phyloP scores from a whole-genome alignment of 805 yeast species.

The fission yeast (Schizosaccharomyces pombe) region ASM294v3 CU329670.1:3620001-3620500 shows the following conservation, averaged over 20 bases:
- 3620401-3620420: slow-evolving; percentile 18
- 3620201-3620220: slow-evolving; percentile 78
- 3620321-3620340: not conserved
- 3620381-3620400: slow-evolving; percentile 22
- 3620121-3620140: slow-evolving; percentile 91
- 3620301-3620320: not conserved
- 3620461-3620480: not conserved
- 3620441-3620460: not conserved
- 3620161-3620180: not conserved
- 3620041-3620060: slow-evolving; percentile 85
- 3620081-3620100: slow-evolving; percentile 71
- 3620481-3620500: not conserved
- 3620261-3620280: slow-evolving; percentile 30
- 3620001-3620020: slow-evolving; percentile 69
- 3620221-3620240: slow-evolving; percentile 91
- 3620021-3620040: slow-evolving; percentile 86
- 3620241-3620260: slow-evolving; percentile 66
- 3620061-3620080: slow-evolving; percentile 98
- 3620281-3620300: not conserved
- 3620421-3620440: not conserved
- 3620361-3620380: not conserved
- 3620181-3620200: slow-evolving; percentile 73
- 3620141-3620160: slow-evolving; percentile 19
- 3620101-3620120: slow-evolving; percentile 86
- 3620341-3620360: not conserved